Evolutionary conservation across 371 early-diverging fungal genomes (phyloP).

Genomic region (Rhizopus sp.): DNA sequence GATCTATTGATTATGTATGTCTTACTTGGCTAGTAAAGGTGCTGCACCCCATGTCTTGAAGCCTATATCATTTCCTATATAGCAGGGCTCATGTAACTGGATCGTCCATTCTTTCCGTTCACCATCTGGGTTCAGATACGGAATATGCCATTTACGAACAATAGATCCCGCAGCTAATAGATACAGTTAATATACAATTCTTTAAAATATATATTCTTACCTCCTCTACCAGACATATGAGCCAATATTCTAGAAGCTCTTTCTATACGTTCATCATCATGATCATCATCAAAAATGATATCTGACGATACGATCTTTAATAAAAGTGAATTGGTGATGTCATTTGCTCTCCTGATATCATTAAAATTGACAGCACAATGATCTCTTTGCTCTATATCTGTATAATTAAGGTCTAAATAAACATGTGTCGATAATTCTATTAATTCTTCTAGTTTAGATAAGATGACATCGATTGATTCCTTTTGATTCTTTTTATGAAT

Average conservation of each 20-base stretch:
- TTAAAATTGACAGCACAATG: slow-evolving; percentile 24
- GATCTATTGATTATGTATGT: neutral
- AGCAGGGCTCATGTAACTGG: slow-evolving; percentile 46
- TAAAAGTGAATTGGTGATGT: slow-evolving; percentile 19
- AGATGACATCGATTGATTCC: slow-evolving; percentile 15
- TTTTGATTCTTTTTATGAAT: slow-evolving; percentile 7
- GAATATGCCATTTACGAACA: slow-evolving; percentile 51
- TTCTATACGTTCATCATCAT: slow-evolving; percentile 38
- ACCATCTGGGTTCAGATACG: slow-evolving; percentile 38
- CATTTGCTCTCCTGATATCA: slow-evolving; percentile 32
- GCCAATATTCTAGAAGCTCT: slow-evolving; percentile 41
- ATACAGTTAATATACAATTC: slow-evolving; percentile 5
- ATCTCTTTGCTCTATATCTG: slow-evolving; percentile 24
- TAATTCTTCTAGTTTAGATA: slow-evolving; percentile 29
- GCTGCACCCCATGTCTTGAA: slow-evolving; percentile 58
- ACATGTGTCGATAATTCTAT: slow-evolving; percentile 40
- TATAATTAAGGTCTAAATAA: slow-evolving; percentile 25
- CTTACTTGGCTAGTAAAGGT: slow-evolving; percentile 52
- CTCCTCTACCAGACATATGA: slow-evolving; percentile 53
- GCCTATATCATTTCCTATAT: slow-evolving; percentile 49
- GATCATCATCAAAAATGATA: slow-evolving; percentile 25
- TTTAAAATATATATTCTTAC: slow-evolving; percentile 12
- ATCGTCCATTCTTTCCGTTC: slow-evolving; percentile 25
- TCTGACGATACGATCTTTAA: slow-evolving; percentile 36
- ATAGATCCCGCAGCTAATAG: slow-evolving; percentile 47